These are phyloP conservation scores for Melaleuca alternifolia DNA, from an alignment of 345 rosid genomes.

Conservation along the genomic window DNA sequence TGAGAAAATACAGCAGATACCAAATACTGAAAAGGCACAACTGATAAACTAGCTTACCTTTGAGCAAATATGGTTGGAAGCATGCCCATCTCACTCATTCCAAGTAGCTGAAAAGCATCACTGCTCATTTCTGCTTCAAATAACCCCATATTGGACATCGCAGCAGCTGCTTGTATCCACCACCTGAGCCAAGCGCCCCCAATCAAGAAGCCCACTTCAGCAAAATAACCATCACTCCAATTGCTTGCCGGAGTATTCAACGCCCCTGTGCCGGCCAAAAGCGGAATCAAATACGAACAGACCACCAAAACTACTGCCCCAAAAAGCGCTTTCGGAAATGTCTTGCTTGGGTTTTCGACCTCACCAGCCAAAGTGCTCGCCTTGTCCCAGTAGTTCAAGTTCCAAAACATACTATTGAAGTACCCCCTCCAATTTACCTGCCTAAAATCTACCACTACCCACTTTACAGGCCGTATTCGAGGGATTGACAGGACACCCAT, in stretches of 20 bases:
- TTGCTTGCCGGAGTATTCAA: constrained; percentile 33
- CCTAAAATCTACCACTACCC: constrained; percentile 57
- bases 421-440: constrained; percentile 80
- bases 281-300: constrained; percentile 64
- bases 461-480: constrained; percentile 45
- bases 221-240: constrained; percentile 93
- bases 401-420: constrained; percentile 95
- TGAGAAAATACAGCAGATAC: not conserved
- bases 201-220: constrained; percentile 79
- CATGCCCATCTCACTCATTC: constrained; percentile 93
- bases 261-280: constrained; percentile 81
- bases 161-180: constrained; percentile 96
- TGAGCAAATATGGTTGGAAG: constrained; percentile 66
- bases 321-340: constrained; percentile 79
- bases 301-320: constrained; percentile 78
- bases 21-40: not conserved
- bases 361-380: constrained; percentile 95
- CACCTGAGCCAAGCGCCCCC: constrained; percentile 87
- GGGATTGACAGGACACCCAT: constrained; percentile 68
- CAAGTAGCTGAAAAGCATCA: constrained; percentile 89
- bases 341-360: constrained; percentile 69
- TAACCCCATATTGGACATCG: constrained; percentile 85
- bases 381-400: constrained; percentile 92
- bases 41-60: constrained; percentile 25
- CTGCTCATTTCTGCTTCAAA: constrained; percentile 97